phyloP scores from a whole-genome alignment of 257 asterid genomes.

The Nicotiana benthamiana region DNA sequence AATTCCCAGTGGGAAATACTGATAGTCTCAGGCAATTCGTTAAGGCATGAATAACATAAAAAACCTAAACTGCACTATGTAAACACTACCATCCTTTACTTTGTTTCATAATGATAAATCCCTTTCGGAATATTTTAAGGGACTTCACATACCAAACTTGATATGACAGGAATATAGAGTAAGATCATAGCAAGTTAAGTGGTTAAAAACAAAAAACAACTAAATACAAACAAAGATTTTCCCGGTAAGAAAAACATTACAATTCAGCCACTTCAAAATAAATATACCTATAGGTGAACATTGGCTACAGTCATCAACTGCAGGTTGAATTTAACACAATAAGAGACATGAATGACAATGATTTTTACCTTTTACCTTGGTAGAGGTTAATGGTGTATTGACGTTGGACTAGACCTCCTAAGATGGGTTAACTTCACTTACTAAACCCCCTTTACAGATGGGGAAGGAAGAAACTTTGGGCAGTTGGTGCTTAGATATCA shows the following conservation, averaged over 20 bases:
- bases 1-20: background rate
- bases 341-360: background rate
- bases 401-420: background rate
- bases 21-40: background rate
- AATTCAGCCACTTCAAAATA: background rate
- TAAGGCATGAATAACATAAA: background rate
- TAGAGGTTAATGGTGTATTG: background rate
- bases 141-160: background rate
- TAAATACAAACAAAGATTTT: background rate
- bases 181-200: background rate
- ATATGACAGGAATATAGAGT: background rate
- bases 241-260: background rate
- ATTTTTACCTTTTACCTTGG: background rate
- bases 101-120: background rate
- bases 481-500: background rate
- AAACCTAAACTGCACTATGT: background rate
- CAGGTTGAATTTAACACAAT: background rate
- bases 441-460: background rate
- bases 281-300: background rate
- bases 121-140: background rate
- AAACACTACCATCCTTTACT: background rate
- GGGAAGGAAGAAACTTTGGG: background rate
- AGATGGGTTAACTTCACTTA: background rate
- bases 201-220: background rate
- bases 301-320: background rate